Evolutionary conservation across 2,329 filamentous ascomycete genomes (phyloP), one percentile per base, ranked within the genome.

Genomic region (Hymenoscyphus scutula): DNA sequence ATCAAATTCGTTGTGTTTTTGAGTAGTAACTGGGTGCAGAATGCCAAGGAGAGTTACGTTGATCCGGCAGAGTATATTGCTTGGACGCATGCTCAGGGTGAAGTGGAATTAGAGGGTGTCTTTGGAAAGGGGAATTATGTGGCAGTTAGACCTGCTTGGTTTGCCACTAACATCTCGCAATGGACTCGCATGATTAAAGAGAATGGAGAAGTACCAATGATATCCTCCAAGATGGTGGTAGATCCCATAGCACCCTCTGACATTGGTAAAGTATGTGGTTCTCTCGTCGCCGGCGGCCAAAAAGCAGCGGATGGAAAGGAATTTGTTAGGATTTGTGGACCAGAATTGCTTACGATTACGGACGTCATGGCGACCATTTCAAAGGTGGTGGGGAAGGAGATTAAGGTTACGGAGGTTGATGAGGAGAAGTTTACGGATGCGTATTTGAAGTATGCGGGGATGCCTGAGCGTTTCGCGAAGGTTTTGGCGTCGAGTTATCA

Each of bases 371-470:
- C 7, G 17, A n/a, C 13, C 32, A 55, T 55, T 32, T 10, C 8
- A 10, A 8, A 32, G 25, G 53, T 30, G 1, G 17, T 30, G 27
- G 53, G 53, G 23, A 55, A 55, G 53, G 53, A 55, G 15, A 55
- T 55, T 17, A 55, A 55, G 53, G 53, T 55, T 5, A 55, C 11
- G 53, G 53, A 32, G 17, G 17, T 55, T 27, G 27, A 55, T 30
- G 53, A 55, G 53, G 53, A 55, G 53, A 17, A 10, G 7, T 55
- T 30, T n/a, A 23, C 13, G 34, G 34, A 37, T 37, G 34, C 11
- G 13, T 37, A 37, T 37, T 13, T 37, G 34, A 13, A 37, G 13
- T 37, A 15, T 32, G 27, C 53, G 29, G 53, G 17, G 17, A 17
- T n/a, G 1, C 17, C 23, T 1, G 53, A 55, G 29, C 4, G 1